These are phyloP conservation scores for Xylaria sp. DNA, from an alignment of 2,329 filamentous ascomycete genomes.

Conservation along the genomic window DNA sequence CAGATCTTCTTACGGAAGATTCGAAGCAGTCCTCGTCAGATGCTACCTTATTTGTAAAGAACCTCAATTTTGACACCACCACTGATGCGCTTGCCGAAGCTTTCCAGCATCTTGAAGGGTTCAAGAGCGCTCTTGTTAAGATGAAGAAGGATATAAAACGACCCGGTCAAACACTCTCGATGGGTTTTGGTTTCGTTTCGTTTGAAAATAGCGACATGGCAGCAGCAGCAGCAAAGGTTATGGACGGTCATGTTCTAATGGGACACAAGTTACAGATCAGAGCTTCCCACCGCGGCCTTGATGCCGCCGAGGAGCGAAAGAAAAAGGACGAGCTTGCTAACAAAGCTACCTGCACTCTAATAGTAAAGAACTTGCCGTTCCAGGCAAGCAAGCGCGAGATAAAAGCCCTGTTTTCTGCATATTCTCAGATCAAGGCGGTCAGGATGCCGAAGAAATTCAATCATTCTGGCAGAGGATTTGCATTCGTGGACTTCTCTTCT, in stretches of 20 bases:
- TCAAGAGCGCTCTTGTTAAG: conserved; percentile 89
- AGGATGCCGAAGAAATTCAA: conserved; percentile 97
- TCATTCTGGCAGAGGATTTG: conserved; percentile 88
- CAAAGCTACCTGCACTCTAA: conserved; percentile 84
- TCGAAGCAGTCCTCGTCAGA: conserved; percentile 63
- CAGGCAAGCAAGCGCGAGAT: conserved; percentile 95
- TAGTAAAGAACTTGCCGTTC: conserved; percentile 98
- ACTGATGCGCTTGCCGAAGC: conserved; percentile 78
- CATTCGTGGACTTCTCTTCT: conserved; percentile 95
- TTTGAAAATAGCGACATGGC: conserved; percentile 84
- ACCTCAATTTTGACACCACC: conserved; percentile 91
- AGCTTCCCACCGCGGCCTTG: conserved; percentile 85
- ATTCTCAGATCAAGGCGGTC: conserved; percentile 84
- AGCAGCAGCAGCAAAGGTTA: conserved; percentile 80
- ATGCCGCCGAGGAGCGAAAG: conserved; percentile 87
- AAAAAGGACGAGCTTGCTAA: conserved; percentile 85
- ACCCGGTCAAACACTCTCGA: conserved; percentile 86
- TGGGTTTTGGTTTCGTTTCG: conserved; percentile 97
- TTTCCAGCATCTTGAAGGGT: conserved; percentile 86
- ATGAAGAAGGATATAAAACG: conserved; percentile 94
- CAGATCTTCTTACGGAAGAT: conserved; percentile 70
- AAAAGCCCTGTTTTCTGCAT: conserved; percentile 86
- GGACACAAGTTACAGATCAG: conserved; percentile 87
- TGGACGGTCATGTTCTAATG: conserved; percentile 90
- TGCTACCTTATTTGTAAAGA: conserved; percentile 91